These are phyloP conservation scores for bread wheat (Triticum aestivum) DNA, from an alignment of 176 grass and related monocot genomes.

Conservation along the genomic window DNA sequence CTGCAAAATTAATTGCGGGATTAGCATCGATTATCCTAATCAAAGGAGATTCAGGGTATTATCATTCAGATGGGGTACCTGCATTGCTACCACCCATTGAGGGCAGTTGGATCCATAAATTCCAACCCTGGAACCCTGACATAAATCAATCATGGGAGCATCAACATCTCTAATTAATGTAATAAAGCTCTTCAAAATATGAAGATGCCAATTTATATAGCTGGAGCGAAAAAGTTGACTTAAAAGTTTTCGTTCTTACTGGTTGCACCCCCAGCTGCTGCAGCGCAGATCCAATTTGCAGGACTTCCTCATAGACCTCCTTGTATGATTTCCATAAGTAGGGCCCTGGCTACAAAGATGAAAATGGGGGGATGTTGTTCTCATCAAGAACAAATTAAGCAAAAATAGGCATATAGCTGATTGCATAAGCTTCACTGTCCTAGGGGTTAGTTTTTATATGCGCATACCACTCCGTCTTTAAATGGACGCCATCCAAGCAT, in stretches of 20 bases:
- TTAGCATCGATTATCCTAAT: slow-evolving; percentile 22
- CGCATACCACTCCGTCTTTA: slow-evolving; percentile 66
- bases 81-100: slow-evolving; percentile 88
- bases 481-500: slow-evolving; percentile 98
- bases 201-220: slow-evolving; percentile 11
- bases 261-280: slow-evolving; percentile 58
- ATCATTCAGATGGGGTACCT: slow-evolving; percentile 46
- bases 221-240: background rate
- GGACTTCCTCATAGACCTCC: slow-evolving; percentile 84
- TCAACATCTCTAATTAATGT: background rate
- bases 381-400: background rate
- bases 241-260: slow-evolving; percentile 35
- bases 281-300: slow-evolving; percentile 75
- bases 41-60: slow-evolving; percentile 9
- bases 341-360: slow-evolving; percentile 54
- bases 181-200: too few species aligned
- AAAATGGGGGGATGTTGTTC: slow-evolving; percentile 10
- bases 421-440: background rate
- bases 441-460: slow-evolving; percentile 28
- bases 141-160: slow-evolving; percentile 23
- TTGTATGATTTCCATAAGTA: slow-evolving; percentile 97
- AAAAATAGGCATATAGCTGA: background rate
- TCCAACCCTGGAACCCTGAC: slow-evolving; percentile 71
- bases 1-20: slow-evolving; percentile 40
- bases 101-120: slow-evolving; percentile 95